Percentiles rank a stretch among this genome's conserved stretches.
Conservation (phyloP, 768 basidiomycete species). For the Lactarius hengduanensis region DNA sequence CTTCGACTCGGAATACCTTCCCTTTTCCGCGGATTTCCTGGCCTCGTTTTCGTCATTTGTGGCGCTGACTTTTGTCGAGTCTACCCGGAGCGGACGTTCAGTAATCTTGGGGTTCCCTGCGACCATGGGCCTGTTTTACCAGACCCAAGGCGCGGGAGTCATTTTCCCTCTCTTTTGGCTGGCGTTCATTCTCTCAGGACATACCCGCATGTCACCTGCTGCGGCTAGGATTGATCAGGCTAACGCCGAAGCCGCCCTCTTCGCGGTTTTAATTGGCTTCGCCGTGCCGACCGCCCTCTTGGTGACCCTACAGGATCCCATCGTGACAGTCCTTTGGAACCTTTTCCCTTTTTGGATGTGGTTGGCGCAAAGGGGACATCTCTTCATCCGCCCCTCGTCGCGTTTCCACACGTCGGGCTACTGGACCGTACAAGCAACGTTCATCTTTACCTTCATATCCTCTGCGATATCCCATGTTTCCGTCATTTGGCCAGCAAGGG, state of each 20-base stretch:
- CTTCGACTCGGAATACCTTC: constrained; percentile 11
- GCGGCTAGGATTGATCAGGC: constrained; percentile 26
- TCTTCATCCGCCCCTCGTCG: constrained; percentile 26
- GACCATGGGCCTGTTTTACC: constrained; percentile 17
- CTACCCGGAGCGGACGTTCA: constrained; percentile 18
- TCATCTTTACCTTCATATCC: constrained; percentile 19
- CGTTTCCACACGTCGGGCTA: constrained; percentile 23
- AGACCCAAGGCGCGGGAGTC: constrained; percentile 21
- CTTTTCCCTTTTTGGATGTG: constrained; percentile 26
- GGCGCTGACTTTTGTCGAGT: constrained; percentile 27
- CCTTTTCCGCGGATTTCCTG: constrained; percentile 18
- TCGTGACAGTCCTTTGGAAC: constrained; percentile 26
- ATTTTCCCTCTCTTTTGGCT: constrained; percentile 25
- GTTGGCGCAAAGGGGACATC: constrained; percentile 12
- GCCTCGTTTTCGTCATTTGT: constrained; percentile 15
- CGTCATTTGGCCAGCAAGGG: constrained; percentile 1
- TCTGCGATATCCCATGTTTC: constrained; percentile 23
- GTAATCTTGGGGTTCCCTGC: constrained; percentile 12
- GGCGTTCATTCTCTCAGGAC: constrained; percentile 22
- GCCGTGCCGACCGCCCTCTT: constrained; percentile 19
- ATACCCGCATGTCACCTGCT: constrained; percentile 1
- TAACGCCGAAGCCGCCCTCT: constrained; percentile 25
- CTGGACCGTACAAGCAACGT: constrained; percentile 24
- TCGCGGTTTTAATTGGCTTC: constrained; percentile 22
- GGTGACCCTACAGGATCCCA: constrained; percentile 20